phyloP scores from a whole-genome alignment of 78 protist genomes.

The Chrysochromulina parva region DNA sequence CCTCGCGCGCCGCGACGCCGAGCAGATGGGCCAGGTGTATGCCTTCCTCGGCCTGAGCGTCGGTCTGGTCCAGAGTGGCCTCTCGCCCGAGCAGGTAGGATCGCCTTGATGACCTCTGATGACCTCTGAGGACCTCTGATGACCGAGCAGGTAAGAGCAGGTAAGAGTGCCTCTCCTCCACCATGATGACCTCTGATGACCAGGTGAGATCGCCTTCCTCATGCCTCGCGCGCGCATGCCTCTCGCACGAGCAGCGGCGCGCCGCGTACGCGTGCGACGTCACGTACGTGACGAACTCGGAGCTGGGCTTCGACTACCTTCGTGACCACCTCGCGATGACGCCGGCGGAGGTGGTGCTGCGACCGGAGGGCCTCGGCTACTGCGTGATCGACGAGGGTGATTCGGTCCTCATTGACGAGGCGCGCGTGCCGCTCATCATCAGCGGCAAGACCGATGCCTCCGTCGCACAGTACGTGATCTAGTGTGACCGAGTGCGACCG shows the following conservation, averaged over 20 bases:
- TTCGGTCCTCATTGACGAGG: conserved; percentile 59
- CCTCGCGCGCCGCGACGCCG: conserved; percentile 57
- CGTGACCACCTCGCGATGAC: conserved; percentile 49
- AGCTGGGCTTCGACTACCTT: conserved; percentile 60
- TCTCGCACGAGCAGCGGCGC: neutral
- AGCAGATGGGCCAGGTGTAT: conserved; percentile 48
- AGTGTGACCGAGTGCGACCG: too few species aligned
- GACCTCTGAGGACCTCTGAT: too few species aligned
- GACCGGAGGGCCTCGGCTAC: conserved; percentile 33
- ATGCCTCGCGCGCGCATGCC: neutral
- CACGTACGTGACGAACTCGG: conserved; percentile 41
- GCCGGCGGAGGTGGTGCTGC: neutral
- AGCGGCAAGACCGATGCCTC: conserved; percentile 15
- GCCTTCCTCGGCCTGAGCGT: conserved; percentile 44
- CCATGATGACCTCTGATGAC: neutral
- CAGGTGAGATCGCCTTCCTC: too few species aligned
- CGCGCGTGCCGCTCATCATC: conserved; percentile 55
- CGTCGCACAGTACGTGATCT: neutral
- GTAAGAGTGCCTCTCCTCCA: too few species aligned
- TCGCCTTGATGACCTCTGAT: too few species aligned
- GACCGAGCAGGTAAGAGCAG: too few species aligned
- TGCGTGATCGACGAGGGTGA: conserved; percentile 60
- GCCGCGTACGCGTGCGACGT: conserved; percentile 38
- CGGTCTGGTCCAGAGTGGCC: conserved; percentile 31
- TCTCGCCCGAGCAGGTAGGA: neutral